Evolutionary conservation across 345 rosid species (phyloP).

Genomic region (Citrus medica): DNA sequence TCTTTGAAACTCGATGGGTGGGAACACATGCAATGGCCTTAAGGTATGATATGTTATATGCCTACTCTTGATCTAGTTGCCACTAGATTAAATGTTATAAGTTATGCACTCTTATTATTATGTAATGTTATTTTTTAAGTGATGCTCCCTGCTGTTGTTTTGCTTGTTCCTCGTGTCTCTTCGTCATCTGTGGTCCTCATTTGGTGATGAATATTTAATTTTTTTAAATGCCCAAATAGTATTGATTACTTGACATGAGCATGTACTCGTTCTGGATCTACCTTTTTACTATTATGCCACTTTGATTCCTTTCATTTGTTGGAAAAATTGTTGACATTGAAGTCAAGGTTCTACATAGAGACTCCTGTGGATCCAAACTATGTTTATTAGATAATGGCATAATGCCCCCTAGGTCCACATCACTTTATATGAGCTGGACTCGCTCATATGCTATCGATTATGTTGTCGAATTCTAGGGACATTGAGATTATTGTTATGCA

Average conservation of each 20-base stretch:
- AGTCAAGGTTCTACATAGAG: background rate
- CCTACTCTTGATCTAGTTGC: slow-evolving; percentile 9
- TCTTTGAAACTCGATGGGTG: background rate
- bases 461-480: background rate
- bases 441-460: background rate
- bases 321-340: background rate
- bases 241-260: background rate
- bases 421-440: background rate
- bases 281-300: background rate
- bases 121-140: background rate
- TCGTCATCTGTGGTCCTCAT: background rate
- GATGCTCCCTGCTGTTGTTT: background rate
- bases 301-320: background rate
- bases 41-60: slow-evolving; percentile 6
- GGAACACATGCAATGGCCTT: background rate
- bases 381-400: background rate
- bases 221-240: background rate
- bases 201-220: too few relatives aligned
- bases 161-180: background rate
- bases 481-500: background rate
- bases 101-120: slow-evolving; percentile 1
- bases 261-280: background rate
- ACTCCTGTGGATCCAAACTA: background rate
- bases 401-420: background rate
- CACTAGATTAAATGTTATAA: slow-evolving; percentile 3